Percentiles rank a stretch among this genome's conserved stretches.
Evolutionary conservation across 1,139 yeast species (phyloP).

Genomic region (Scheffersomyces lignicola): DNA sequence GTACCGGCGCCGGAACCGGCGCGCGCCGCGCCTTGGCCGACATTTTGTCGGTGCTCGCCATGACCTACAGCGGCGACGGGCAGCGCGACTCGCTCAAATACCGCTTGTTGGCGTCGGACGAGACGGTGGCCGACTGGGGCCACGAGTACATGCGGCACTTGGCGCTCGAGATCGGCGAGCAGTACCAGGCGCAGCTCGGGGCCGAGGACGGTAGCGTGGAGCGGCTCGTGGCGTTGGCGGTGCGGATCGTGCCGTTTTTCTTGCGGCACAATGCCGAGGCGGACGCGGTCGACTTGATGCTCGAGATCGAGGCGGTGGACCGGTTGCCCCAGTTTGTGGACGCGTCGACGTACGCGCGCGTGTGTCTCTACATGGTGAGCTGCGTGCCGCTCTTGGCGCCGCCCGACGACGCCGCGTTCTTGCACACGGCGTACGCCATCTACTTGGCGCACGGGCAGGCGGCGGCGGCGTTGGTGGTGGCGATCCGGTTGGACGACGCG

Average conservation of each 20-base stretch:
- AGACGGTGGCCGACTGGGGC: constrained; percentile 86
- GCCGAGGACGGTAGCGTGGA: constrained; percentile 41
- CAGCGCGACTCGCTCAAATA: constrained; percentile 79
- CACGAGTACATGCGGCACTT: constrained; percentile 96
- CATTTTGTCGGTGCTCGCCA: constrained; percentile 87
- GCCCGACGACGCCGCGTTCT: constrained; percentile 85
- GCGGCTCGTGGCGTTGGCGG: constrained; percentile 62
- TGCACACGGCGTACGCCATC: constrained; percentile 88
- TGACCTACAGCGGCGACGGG: constrained; percentile 90
- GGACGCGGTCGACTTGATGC: constrained; percentile 90
- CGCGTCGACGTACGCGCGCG: constrained; percentile 80
- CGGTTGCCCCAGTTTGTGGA: constrained; percentile 83
- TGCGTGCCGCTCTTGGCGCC: constrained; percentile 96
- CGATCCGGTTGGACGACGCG: constrained; percentile 86
- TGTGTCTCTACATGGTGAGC: constrained; percentile 90
- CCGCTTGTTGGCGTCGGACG: constrained; percentile 63
- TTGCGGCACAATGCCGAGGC: constrained; percentile 97
- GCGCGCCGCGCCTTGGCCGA: constrained; percentile 57
- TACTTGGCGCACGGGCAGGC: constrained; percentile 77
- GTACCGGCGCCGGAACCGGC: constrained; percentile 51
- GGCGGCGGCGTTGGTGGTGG: constrained; percentile 87
- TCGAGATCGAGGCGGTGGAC: constrained; percentile 87
- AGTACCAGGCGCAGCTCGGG: constrained; percentile 69
- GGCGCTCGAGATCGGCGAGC: constrained; percentile 92
- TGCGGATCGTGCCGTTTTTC: constrained; percentile 85